Conservation (phyloP, 1,284 basidiomycete genomes). For the Puccinia horiana region DNA sequence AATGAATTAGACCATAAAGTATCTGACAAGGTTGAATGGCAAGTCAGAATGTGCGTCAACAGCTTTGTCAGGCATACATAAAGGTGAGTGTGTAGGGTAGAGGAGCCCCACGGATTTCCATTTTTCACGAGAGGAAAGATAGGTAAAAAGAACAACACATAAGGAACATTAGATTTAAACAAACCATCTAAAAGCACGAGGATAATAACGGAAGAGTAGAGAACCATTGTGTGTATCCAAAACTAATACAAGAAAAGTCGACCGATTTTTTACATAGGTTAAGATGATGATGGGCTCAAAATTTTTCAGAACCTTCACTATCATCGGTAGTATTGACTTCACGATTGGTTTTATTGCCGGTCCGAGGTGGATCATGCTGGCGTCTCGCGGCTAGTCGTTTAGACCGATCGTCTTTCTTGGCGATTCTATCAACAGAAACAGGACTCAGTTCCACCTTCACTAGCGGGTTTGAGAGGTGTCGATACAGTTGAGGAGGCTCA, state of each 20-base stretch:
- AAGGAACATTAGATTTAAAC: not conserved
- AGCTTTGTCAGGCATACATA: too few species aligned
- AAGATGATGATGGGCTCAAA: not conserved
- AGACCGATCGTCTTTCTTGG: not conserved
- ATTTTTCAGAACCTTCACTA: not conserved
- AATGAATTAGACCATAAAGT: too few species aligned
- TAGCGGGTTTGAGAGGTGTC: not conserved
- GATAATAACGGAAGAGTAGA: not conserved
- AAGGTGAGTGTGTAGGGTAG: too few species aligned
- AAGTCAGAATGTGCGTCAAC: too few species aligned
- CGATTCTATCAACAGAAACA: not conserved
- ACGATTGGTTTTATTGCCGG: not conserved
- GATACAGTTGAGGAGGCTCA: not conserved
- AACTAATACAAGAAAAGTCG: not conserved
- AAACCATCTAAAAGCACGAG: not conserved
- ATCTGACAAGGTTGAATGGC: too few species aligned
- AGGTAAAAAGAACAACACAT: not conserved
- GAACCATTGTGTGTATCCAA: not conserved
- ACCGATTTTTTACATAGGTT: not conserved
- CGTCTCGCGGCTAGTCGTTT: not conserved
- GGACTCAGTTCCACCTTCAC: not conserved
- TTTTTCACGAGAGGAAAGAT: not conserved
- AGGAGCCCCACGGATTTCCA: not conserved
- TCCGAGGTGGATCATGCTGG: not conserved
- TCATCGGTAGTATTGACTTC: conserved; percentile 1